These are phyloP conservation scores for Hypoxylon rubiginosum DNA, from an alignment of 2,329 filamentous ascomycete species.

Conservation along the genomic window DNA sequence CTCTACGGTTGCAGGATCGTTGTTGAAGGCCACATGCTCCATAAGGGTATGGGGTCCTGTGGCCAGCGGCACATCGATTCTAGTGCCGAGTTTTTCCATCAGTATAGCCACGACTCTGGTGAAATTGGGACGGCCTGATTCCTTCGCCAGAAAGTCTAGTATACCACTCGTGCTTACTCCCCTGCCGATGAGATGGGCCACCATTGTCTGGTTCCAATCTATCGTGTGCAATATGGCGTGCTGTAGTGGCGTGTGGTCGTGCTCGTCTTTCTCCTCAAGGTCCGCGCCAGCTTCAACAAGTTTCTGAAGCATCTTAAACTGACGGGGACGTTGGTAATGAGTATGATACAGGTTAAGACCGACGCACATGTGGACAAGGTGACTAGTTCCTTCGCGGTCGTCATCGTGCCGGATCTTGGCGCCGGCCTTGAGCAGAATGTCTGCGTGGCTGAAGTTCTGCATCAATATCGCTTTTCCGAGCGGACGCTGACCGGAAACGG, in stretches of 20 bases:
- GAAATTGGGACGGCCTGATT: background rate
- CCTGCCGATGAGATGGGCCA: background rate
- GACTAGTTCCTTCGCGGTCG: background rate
- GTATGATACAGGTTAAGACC: background rate
- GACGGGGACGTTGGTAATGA: background rate
- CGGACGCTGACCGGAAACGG: background rate
- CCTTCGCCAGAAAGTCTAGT: background rate
- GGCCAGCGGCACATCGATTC: background rate
- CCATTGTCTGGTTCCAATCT: background rate
- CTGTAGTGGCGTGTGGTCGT: conserved; percentile 1
- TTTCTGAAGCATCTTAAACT: background rate
- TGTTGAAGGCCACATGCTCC: too few species aligned
- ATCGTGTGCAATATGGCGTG: background rate
- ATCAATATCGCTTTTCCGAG: background rate
- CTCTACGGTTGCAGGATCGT: too few species aligned
- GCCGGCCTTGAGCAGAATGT: conserved; percentile 10
- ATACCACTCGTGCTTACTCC: background rate
- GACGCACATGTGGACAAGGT: background rate
- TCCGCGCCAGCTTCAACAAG: conserved; percentile 4
- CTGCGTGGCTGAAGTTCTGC: background rate
- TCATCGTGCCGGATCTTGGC: conserved; percentile 5
- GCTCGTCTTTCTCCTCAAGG: background rate
- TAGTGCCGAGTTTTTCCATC: background rate
- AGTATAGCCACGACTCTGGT: background rate
- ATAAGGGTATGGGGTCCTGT: background rate